Evolutionary conservation across 306 rosid genomes (phyloP).

Genomic region (Spatholobus suberectus): DNA sequence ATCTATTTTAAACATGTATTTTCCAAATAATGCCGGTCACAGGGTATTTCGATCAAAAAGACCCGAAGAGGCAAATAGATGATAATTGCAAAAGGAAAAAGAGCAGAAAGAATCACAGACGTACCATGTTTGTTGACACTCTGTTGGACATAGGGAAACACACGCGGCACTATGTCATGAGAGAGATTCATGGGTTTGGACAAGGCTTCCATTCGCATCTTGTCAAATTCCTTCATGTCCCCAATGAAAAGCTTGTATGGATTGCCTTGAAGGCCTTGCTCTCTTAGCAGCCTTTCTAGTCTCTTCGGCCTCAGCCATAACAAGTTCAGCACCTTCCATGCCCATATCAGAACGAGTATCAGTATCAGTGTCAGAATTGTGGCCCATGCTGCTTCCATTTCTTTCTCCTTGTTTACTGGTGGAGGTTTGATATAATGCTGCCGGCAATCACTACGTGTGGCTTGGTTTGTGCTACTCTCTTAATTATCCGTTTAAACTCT

Average conservation of each 20-base stretch:
- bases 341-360: conserved; percentile 22
- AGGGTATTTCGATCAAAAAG: too few relatives aligned
- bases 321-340: conserved; percentile 56
- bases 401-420: too few relatives aligned
- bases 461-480: too few relatives aligned
- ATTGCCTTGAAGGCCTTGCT: conserved; percentile 57
- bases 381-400: conserved; percentile 26
- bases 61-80: neutral
- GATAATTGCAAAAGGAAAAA: neutral
- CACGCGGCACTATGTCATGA: conserved; percentile 44
- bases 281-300: conserved; percentile 52
- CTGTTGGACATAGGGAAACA: conserved; percentile 31
- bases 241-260: conserved; percentile 47
- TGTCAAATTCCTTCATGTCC: neutral
- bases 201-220: conserved; percentile 29
- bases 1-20: too few relatives aligned
- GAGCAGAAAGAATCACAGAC: neutral
- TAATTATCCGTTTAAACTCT: too few relatives aligned
- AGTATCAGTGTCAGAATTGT: neutral
- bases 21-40: too few relatives aligned
- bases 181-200: conserved; percentile 55
- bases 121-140: conserved; percentile 49
- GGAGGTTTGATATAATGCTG: too few relatives aligned
- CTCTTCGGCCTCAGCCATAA: conserved; percentile 63
- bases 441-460: too few relatives aligned